Percentiles rank a stretch among this genome's conserved stretches.
Conservation (phyloP, 106 monocot genomes). For the Platanthera zijinensis region DNA sequence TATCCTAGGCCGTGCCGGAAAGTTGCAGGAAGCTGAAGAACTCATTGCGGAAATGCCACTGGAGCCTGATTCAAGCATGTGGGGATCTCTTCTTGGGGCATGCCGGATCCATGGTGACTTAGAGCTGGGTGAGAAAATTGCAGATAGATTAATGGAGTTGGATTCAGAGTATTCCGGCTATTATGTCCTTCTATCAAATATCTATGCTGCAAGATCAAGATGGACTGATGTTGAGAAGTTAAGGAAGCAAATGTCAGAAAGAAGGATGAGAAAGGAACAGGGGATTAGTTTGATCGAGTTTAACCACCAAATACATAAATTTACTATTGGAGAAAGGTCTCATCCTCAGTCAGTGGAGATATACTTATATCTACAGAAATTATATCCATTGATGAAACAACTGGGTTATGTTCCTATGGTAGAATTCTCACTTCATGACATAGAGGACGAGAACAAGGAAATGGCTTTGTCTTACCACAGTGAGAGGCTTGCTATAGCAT, state of each 20-base stretch:
- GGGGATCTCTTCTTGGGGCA: conserved; percentile 54
- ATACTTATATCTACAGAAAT: conserved; percentile 26
- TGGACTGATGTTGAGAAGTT: conserved; percentile 65
- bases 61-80: conserved; percentile 39
- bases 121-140: conserved; percentile 41
- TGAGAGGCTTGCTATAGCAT: conserved; percentile 57
- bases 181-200: conserved; percentile 66
- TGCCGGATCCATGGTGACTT: conserved; percentile 40
- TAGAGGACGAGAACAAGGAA: conserved; percentile 63
- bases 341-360: conserved; percentile 40
- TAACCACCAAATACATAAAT: conserved; percentile 30
- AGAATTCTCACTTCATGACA: conserved; percentile 55
- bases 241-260: conserved; percentile 35
- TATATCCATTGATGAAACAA: conserved; percentile 28
- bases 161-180: conserved; percentile 37
- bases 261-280: conserved; percentile 39
- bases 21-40: conserved; percentile 40
- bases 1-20: conserved; percentile 58
- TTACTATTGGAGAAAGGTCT: conserved; percentile 41
- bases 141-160: conserved; percentile 34
- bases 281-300: conserved; percentile 55
- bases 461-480: conserved; percentile 41
- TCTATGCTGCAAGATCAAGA: conserved; percentile 58
- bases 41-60: conserved; percentile 45
- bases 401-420: conserved; percentile 44